phyloP scores from a whole-genome alignment of 1,139 yeast species.

The Kodamaea derodonti region DNA sequence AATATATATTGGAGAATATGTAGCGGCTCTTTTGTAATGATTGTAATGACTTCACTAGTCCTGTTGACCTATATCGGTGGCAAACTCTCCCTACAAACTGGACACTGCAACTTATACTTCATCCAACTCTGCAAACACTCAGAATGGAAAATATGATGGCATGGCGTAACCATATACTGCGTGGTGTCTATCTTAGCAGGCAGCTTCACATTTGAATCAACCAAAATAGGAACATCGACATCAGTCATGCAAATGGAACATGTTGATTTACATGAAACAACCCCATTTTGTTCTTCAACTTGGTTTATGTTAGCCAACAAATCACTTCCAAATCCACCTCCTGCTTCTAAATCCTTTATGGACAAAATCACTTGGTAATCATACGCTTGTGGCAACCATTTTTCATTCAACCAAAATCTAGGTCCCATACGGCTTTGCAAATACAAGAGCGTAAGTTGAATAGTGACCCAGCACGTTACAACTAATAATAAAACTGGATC shows the following conservation, averaged over 20 bases:
- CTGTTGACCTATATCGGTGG: conserved; percentile 77
- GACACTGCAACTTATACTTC: conserved; percentile 89
- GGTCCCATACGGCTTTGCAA: conserved; percentile 71
- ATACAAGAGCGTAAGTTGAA: conserved; percentile 54
- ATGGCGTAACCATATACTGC: conserved; percentile 86
- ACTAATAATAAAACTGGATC: conserved; percentile 48
- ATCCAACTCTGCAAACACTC: conserved; percentile 90
- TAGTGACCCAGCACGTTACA: conserved; percentile 47
- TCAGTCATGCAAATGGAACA: conserved; percentile 91
- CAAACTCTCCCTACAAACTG: conserved; percentile 80
- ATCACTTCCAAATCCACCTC: conserved; percentile 42
- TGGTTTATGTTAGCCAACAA: conserved; percentile 28
- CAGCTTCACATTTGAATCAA: conserved; percentile 16
- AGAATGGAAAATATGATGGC: conserved; percentile 84
- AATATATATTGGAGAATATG: too few relatives aligned
- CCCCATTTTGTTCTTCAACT: conserved; percentile 25
- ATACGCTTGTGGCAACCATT: conserved; percentile 71
- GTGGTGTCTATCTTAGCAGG: conserved; percentile 24
- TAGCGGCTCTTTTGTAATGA: too few relatives aligned
- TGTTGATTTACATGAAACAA: conserved; percentile 41
- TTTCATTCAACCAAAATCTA: conserved; percentile 76
- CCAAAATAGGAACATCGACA: conserved; percentile 57
- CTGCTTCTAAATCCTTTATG: conserved; percentile 56
- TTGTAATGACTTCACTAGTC: too few relatives aligned
- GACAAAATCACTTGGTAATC: conserved; percentile 71